These are phyloP conservation scores for Mycena metata DNA, from an alignment of 768 basidiomycete genomes.

Conservation along the genomic window DNA sequence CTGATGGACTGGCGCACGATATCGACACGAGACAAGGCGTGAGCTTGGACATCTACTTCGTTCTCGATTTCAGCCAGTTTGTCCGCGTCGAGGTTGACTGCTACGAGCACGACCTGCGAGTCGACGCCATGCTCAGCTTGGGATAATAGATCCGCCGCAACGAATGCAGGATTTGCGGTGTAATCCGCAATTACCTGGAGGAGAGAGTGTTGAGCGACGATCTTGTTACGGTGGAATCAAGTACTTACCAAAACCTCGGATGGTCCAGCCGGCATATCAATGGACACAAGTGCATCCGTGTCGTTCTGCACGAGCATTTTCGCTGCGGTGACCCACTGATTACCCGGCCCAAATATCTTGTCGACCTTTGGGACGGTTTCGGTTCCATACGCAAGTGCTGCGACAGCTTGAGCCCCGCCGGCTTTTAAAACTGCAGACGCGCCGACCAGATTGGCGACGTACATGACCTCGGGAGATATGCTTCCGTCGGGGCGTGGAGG, in stretches of 20 bases:
- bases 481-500: conserved; percentile 95
- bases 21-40: conserved; percentile 86
- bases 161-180: conserved; percentile 87
- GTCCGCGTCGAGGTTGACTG: conserved; percentile 74
- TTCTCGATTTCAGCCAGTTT: conserved; percentile 82
- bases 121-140: conserved; percentile 99
- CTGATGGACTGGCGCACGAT: conserved; percentile 91
- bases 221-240: background rate
- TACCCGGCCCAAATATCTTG: conserved; percentile 99
- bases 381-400: conserved; percentile 97
- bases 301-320: conserved; percentile 99
- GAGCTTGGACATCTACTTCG: conserved; percentile 90
- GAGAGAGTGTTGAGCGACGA: conserved; percentile 13
- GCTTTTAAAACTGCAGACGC: conserved; percentile 93
- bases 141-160: conserved; percentile 96
- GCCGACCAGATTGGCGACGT: conserved; percentile 92
- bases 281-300: conserved; percentile 94
- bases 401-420: conserved; percentile 96
- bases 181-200: conserved; percentile 94
- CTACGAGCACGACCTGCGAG: conserved; percentile 96
- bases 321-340: conserved; percentile 99
- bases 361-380: conserved; percentile 96
- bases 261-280: conserved; percentile 99
- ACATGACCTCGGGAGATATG: conserved; percentile 97
- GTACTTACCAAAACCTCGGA: conserved; percentile 93